Evolutionary conservation across 2,329 filamentous ascomycete genomes (phyloP), one percentile per base, ranked within the genome.

Genomic region (Knufia petricola): DNA sequence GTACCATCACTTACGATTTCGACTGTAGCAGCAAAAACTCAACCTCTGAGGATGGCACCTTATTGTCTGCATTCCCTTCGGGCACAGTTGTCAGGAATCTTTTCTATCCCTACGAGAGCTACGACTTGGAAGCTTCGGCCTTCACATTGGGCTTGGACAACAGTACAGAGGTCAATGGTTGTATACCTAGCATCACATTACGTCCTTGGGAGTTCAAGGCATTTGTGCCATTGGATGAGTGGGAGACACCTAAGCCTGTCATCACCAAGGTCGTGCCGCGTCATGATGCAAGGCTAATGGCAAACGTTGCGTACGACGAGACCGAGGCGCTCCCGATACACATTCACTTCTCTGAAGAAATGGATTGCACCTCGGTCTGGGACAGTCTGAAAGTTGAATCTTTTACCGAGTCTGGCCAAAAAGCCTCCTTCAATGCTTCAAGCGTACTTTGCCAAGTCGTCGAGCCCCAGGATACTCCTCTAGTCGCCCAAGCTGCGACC

Each of bases 231-330:
- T 67, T 68, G 24, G 64, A 66, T 0, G 64, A 64, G 23, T 82
- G 74, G 62, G 61, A 71, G 10, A 58, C 62, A 9, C 76, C 78
- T 2, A 65, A 67, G 1, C 78, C 79, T 0, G 73, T 77, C 62
- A 72, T 83, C 55, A 83, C 79, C 9, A 70, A 69, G 30, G 78
- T 82, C 54, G 59, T 65, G 2, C 80, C 80, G 2, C 78, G 79
- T 2, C 80, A 84, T 55, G 81, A 84, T 56, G 62, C 64, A 1
- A 73, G 78, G 1, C 58, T 82, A 3, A 52, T 72, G 15, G 80
- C 79, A 0, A 70, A 63, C 28, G 69, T 68, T 13, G 51, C 53
- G 1, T 60, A 65, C 1, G 63, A 66, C 26, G 58, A 66, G 37
- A 59, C 65, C 21, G 72, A 76, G 41, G 65, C 61, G 3, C 55